Conservation (phyloP, 2,329 filamentous ascomycete genomes). For the Phaeophleospora eucalypticola region DNA sequence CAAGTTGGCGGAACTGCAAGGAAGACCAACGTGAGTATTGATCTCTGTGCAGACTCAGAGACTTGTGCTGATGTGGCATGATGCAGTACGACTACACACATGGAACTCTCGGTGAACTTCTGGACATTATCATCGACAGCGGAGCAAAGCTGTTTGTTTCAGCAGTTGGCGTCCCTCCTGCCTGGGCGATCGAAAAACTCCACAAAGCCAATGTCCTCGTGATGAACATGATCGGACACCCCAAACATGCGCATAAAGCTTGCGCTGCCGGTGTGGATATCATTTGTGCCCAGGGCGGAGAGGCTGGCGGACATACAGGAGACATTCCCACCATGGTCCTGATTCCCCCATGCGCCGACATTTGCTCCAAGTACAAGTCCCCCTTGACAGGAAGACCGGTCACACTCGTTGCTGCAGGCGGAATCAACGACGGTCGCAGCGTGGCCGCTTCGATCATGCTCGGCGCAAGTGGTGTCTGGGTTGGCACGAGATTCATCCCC, state of each 20-base stretch:
- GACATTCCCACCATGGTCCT: constrained; percentile 85
- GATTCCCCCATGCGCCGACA: constrained; percentile 86
- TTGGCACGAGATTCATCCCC: constrained; percentile 91
- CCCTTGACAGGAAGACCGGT: constrained; percentile 81
- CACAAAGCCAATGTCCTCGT: constrained; percentile 82
- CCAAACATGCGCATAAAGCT: constrained; percentile 95
- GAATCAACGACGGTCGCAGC: constrained; percentile 85
- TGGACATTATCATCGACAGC: constrained; percentile 86
- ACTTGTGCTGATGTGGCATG: background rate
- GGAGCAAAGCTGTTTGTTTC: constrained; percentile 90
- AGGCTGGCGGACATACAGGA: constrained; percentile 74
- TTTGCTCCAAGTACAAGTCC: constrained; percentile 80
- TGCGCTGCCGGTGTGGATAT: constrained; percentile 85
- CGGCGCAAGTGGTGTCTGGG: constrained; percentile 87
- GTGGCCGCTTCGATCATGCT: constrained; percentile 88
- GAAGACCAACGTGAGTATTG: constrained; percentile 58
- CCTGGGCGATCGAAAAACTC: constrained; percentile 78
- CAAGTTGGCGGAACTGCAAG: constrained; percentile 89
- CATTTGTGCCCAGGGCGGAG: constrained; percentile 95
- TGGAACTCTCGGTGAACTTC: constrained; percentile 84
- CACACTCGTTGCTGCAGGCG: constrained; percentile 84
- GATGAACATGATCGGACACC: constrained; percentile 99
- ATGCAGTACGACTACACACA: constrained; percentile 86
- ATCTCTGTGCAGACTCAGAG: background rate
- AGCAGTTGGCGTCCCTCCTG: constrained; percentile 85